Evolutionary conservation across 768 basidiomycete genomes (phyloP).

Genomic region (Hortiboletus campestris): DNA sequence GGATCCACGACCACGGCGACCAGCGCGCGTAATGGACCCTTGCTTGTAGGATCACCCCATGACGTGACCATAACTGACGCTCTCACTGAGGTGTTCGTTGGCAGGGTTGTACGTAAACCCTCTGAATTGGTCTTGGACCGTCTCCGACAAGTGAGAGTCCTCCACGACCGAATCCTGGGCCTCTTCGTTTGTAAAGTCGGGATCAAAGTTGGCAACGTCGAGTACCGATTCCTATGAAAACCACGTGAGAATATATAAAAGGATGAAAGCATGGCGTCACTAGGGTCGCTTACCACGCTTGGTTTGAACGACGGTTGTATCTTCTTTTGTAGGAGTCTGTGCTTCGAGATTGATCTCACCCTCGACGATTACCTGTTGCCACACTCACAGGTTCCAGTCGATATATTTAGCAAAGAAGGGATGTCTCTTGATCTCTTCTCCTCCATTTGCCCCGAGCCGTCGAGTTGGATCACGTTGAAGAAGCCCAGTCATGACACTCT

Average conservation of each 20-base stretch:
- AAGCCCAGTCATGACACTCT: constrained; percentile 83
- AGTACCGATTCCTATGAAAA: constrained; percentile 75
- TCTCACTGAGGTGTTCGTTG: constrained; percentile 82
- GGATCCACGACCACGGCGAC: constrained; percentile 16
- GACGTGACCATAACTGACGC: constrained; percentile 58
- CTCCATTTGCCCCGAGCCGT: constrained; percentile 89
- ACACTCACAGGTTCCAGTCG: constrained; percentile 76
- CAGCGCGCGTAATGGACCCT: constrained; percentile 16
- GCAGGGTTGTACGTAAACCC: constrained; percentile 89
- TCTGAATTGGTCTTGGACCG: constrained; percentile 94
- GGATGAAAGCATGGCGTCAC: neutral
- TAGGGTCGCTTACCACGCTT: constrained; percentile 65
- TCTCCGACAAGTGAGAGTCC: constrained; percentile 88
- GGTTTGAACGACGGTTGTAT: constrained; percentile 98
- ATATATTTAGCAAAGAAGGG: constrained; percentile 94
- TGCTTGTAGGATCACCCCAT: constrained; percentile 26
- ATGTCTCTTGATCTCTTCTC: constrained; percentile 94
- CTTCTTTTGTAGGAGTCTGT: constrained; percentile 83
- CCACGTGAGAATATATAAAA: neutral
- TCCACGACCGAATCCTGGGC: constrained; percentile 95
- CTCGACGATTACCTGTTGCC: neutral
- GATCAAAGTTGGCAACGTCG: constrained; percentile 95
- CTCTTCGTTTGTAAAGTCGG: constrained; percentile 95
- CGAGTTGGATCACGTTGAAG: constrained; percentile 84
- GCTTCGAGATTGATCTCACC: constrained; percentile 1